Base-by-base conservation (phyloP, 345 rosid genomes). In the Mangifera indica region DNA sequence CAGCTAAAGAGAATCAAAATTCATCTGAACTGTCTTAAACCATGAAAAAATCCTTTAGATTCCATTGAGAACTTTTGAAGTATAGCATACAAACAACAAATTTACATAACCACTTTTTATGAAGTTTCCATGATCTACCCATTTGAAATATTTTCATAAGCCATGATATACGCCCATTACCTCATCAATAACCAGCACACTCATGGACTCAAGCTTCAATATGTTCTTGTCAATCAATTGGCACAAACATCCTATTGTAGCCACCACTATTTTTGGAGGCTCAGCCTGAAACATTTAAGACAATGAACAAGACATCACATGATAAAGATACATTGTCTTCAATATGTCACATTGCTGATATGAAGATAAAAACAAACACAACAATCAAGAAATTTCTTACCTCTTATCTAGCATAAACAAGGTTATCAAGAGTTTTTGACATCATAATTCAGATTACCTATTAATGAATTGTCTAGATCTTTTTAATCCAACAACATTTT, bases 171-270 rank as follows among this genome's bases (percentile, higher is more conserved):
- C 6, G 60, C 3, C 15, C 22, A 54, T 77, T 88, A 91, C 97
- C 93, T 94, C 98, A 69, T 94, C 98, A 37, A 94, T 79, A 71
- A 94, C 93, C 86, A 94, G 85, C 69, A 87, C 89, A 64, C 32
- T 82, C 77, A 94, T 61, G 10, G 89, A 73, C 55, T 90, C 93
- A 69, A 92, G 95, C 82, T 85, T 92, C 74, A 94, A 75, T 55
- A 85, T 72, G 48, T 81, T 87, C 75, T 87, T 94, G 66, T 90
- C 97, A 63, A 94, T 85, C 95, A 89, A 87, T 65, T 81, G 97
- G 85, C 92, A 90, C 83, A 92, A 82, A 75, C 97, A 87, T 75
- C 82, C 84, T 60, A 92, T 86, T 5, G 97, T 94, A 67, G 98
- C 97, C 60, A 94, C 97, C 66, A 92, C 86, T 62, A 94, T 81